These are phyloP conservation scores for Puccinia hordei DNA, from an alignment of 1,284 basidiomycete species.

Conservation along the genomic window DNA sequence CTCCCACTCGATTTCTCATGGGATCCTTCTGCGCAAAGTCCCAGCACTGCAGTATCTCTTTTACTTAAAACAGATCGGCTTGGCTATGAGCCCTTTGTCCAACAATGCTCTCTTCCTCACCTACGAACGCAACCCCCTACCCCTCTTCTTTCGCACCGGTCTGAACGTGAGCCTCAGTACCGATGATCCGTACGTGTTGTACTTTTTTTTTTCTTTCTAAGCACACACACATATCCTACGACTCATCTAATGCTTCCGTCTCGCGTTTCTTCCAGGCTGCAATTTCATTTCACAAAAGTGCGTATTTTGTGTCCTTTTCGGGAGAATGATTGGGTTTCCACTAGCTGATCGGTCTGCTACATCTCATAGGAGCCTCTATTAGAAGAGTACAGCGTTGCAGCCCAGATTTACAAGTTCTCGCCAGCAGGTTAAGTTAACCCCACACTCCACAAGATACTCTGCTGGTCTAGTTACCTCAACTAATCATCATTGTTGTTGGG, in stretches of 20 bases:
- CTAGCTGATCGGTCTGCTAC: neutral
- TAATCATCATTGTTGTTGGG: neutral
- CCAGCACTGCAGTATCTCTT: conserved; percentile 75
- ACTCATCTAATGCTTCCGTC: conserved; percentile 32
- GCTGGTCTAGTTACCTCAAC: neutral
- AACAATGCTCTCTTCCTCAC: conserved; percentile 97
- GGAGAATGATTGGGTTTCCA: neutral
- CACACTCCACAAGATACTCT: conserved; percentile 57
- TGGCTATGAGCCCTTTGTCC: conserved; percentile 96
- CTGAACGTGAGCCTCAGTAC: conserved; percentile 96
- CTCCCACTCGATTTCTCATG: conserved; percentile 97
- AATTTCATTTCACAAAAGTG: conserved; percentile 94
- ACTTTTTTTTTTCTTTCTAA: neutral
- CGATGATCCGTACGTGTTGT: conserved; percentile 71
- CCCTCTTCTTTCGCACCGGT: conserved; percentile 94
- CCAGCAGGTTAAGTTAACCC: conserved; percentile 47
- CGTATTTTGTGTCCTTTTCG: conserved; percentile 56
- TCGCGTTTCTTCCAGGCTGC: conserved; percentile 61
- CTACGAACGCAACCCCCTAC: conserved; percentile 95
- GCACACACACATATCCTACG: neutral
- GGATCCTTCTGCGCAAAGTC: conserved; percentile 94
- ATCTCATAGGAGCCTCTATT: conserved; percentile 77
- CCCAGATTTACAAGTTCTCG: conserved; percentile 68
- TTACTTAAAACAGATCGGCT: conserved; percentile 92
- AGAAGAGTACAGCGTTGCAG: conserved; percentile 97